phyloP scores from a whole-genome alignment of 768 basidiomycete species.

The Russula lepida region DNA sequence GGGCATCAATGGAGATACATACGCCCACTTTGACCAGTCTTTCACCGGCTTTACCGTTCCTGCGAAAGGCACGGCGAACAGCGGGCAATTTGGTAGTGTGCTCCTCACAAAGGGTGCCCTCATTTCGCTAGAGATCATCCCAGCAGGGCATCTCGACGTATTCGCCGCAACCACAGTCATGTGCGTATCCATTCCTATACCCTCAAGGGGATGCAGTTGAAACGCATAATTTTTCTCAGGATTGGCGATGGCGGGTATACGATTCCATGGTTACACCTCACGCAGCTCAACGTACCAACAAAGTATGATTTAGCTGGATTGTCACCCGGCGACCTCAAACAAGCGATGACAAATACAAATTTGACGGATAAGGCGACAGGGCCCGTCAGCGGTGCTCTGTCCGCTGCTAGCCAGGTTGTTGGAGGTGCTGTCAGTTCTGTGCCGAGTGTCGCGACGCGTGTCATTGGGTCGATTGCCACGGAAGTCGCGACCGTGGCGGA shows the following conservation, averaged over 20 bases:
- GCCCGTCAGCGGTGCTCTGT: not conserved
- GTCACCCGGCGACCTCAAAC: constrained; percentile 4
- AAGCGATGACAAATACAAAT: not conserved
- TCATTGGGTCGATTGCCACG: no score
- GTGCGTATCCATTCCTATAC: constrained; percentile 22
- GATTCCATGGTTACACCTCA: constrained; percentile 57
- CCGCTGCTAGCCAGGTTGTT: not conserved
- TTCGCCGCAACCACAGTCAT: constrained; percentile 37
- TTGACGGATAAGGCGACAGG: not conserved
- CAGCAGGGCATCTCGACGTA: constrained; percentile 47
- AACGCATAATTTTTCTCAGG: constrained; percentile 19
- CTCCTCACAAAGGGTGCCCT: constrained; percentile 51
- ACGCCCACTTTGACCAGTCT: constrained; percentile 48
- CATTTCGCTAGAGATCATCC: constrained; percentile 48
- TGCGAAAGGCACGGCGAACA: constrained; percentile 50
- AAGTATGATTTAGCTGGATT: constrained; percentile 28
- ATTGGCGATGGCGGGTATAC: constrained; percentile 49
- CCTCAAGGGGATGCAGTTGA: not conserved
- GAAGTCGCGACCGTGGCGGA: no score
- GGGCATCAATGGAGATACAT: constrained; percentile 42
- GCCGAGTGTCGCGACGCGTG: no score
- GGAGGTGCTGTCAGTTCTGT: no score
- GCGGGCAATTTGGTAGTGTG: constrained; percentile 50
- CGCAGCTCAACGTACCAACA: constrained; percentile 46
- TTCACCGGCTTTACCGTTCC: constrained; percentile 52